Base-by-base conservation (phyloP, 2,329 filamentous ascomycete genomes). In the Talaromyces marneffei region DNA sequence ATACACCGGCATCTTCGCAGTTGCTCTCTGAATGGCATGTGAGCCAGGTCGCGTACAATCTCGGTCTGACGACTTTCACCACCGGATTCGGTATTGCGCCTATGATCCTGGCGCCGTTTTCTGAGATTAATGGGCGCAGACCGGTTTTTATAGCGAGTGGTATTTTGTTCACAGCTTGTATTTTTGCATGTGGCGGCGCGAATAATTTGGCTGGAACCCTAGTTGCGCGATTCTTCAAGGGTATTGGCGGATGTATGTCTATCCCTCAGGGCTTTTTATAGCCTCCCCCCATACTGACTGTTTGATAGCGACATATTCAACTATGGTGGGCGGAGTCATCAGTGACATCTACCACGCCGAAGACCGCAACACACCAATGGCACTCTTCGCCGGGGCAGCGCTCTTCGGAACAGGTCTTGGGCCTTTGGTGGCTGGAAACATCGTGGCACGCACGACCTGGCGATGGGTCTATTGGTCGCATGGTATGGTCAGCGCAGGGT, bases 261-360 rank as follows among this genome's bases (percentile, higher is more conserved):
- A 27, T 53, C 20, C 39, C 39, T 0, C 69, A 68, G 0, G 57
- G 73, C 39, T 27, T 40, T 12, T 12, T 12, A 20, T 31, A 39
- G 14, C 6, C 10, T n/a, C n/a, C n/a, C n/a, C n/a, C 14, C 16
- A 7, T 25, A 46, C 27, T 46, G 8, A 57, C 52, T n/a, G n/a
- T 27, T 18, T n/a, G 27, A n/a, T 39, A 78, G 75, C 72, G 35
- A 86, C 83, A 0, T 96, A 95, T 71, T 91, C 88, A 48, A 94
- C 91, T 23, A 92, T 96, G 82, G 88, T 96, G 0, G 92, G 92
- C n/a, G 92, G 92, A 3, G 89, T 97, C 3, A 88, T 97, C 42
- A 88, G 89, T 56, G 92, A 97, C 70, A 84, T 96, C 62, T 96
- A 92, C 77, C 84, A 87, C 53, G 85, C 90, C 9, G 78, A 89